phyloP scores from a whole-genome alignment of 2,329 filamentous ascomycete genomes.

The Pseudonectria buxi region DNA sequence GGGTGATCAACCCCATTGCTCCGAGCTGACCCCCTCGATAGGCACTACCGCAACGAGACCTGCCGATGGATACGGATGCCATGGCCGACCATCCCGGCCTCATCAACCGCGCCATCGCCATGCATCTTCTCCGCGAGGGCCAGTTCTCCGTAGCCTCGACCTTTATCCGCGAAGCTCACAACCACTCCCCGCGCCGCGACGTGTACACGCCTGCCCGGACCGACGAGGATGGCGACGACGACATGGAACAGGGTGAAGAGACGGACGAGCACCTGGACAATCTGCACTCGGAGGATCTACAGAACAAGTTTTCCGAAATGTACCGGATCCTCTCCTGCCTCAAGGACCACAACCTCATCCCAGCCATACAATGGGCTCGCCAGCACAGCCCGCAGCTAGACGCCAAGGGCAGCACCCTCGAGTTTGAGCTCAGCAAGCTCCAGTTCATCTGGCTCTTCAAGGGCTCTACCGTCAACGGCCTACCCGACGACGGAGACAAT shows the following conservation, averaged over 20 bases:
- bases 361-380: constrained; percentile 83
- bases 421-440: constrained; percentile 87
- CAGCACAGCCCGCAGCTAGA: constrained; percentile 66
- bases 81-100: constrained; percentile 68
- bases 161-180: constrained; percentile 67
- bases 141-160: constrained; percentile 83
- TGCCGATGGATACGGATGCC: constrained; percentile 73
- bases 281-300: constrained; percentile 47
- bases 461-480: constrained; percentile 47
- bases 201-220: constrained; percentile 13
- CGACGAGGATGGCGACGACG: constrained; percentile 27
- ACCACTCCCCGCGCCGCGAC: constrained; percentile 25
- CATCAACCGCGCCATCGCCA: constrained; percentile 88
- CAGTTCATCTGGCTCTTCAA: constrained; percentile 88
- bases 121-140: constrained; percentile 92
- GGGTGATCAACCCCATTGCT: background rate
- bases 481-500: constrained; percentile 46
- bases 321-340: constrained; percentile 80
- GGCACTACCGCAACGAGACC: constrained; percentile 46
- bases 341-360: constrained; percentile 64
- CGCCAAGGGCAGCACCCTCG: constrained; percentile 78
- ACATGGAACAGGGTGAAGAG: constrained; percentile 24
- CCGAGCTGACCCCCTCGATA: constrained; percentile 16
- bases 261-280: constrained; percentile 18
- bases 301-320: constrained; percentile 79